Evolutionary conservation across 495 filamentous ascomycete species (phyloP).

Genomic region (Aspergillus egyptiacus): DNA sequence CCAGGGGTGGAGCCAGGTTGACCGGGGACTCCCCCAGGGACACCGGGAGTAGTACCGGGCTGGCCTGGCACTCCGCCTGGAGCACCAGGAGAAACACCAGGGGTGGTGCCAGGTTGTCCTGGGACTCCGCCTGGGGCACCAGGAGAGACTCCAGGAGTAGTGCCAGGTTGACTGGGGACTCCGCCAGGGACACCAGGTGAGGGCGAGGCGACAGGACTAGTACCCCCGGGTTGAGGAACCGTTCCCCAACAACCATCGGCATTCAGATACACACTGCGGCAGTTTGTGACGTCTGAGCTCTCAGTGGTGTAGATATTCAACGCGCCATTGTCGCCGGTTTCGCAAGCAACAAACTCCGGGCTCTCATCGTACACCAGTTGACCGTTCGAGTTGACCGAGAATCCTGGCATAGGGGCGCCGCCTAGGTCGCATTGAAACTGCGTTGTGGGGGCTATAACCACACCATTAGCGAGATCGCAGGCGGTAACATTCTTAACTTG

Average conservation of each 20-base stretch:
- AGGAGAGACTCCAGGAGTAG: no score
- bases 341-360: constrained; percentile 48
- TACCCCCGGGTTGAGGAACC: constrained; percentile 14
- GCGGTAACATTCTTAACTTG: not conserved
- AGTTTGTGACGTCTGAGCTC: constrained; percentile 38
- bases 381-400: constrained; percentile 45
- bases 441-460: constrained; percentile 42
- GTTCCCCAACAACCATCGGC: constrained; percentile 44
- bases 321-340: constrained; percentile 43
- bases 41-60: not conserved
- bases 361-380: constrained; percentile 39
- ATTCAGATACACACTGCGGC: constrained; percentile 40
- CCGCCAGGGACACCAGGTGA: constrained; percentile 12
- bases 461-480: constrained; percentile 7
- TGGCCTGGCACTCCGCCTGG: not conserved
- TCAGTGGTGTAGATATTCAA: constrained; percentile 49
- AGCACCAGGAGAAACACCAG: not conserved
- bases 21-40: not conserved
- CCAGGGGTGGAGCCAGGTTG: not conserved
- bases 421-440: constrained; percentile 63
- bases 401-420: constrained; percentile 38
- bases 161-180: not conserved
- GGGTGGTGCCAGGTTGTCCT: not conserved
- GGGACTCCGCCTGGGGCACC: not conserved
- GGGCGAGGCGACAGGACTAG: constrained; percentile 2